These are phyloP conservation scores for Colletotrichum sp. DNA, from an alignment of 2,329 filamentous ascomycete genomes.

Conservation along the genomic window DNA sequence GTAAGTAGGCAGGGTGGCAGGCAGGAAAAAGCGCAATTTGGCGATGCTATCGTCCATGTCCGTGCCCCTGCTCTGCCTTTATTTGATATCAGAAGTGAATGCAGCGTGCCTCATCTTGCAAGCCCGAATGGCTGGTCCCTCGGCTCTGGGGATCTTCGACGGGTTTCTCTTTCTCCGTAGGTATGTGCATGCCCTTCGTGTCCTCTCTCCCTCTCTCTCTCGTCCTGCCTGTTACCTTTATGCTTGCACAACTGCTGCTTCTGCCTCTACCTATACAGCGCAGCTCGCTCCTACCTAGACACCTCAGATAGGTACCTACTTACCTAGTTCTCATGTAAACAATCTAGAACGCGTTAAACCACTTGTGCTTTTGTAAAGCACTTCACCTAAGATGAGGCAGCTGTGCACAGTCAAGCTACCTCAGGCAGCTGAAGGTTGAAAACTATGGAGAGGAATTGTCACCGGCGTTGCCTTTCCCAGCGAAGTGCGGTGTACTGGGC, in stretches of 20 bases:
- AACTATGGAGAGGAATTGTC: not conserved
- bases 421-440: not conserved
- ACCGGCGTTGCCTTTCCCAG: not conserved
- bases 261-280: not conserved
- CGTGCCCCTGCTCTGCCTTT: not conserved
- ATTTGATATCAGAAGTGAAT: not conserved
- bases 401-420: not conserved
- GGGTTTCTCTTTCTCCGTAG: not conserved
- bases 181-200: not conserved
- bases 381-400: not conserved
- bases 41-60: not conserved
- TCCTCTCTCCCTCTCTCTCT: not conserved
- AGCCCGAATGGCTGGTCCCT: not conserved
- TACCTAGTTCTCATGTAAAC: not conserved
- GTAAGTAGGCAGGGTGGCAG: not conserved
- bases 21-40: not conserved
- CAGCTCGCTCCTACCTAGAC: not conserved
- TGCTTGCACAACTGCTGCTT: not conserved
- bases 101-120: not conserved
- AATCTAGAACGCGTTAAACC: not conserved
- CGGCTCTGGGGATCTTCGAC: not conserved
- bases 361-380: not conserved
- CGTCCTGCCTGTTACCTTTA: not conserved
- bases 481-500: conserved; percentile 14
- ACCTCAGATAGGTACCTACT: not conserved